Percentiles rank a stretch among this genome's conserved stretches.
Conservation (phyloP, 164 flowering plant genomes). For the Akebia trifoliata region DNA sequence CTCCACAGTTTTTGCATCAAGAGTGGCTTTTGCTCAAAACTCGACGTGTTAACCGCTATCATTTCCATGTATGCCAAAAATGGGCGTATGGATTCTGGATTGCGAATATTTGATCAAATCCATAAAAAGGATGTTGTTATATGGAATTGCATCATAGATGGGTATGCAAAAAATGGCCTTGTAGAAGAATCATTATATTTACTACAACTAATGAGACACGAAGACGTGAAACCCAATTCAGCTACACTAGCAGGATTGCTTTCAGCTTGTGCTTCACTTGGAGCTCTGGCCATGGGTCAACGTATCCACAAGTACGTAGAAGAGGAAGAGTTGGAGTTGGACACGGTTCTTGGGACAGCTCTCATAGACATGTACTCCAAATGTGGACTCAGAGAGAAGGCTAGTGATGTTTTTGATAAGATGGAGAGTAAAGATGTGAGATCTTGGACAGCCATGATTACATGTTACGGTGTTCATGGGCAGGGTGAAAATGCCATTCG, state of each 20-base stretch:
- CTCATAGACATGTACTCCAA: slow-evolving; percentile 43
- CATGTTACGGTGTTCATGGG: slow-evolving; percentile 42
- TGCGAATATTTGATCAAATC: slow-evolving; percentile 25
- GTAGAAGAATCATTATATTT: slow-evolving; percentile 29
- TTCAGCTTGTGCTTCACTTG: slow-evolving; percentile 35
- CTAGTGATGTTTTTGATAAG: slow-evolving; percentile 32
- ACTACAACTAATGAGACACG: slow-evolving; percentile 27
- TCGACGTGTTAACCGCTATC: slow-evolving; percentile 33
- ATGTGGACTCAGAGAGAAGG: slow-evolving; percentile 34
- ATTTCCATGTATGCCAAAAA: slow-evolving; percentile 35
- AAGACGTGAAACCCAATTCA: slow-evolving; percentile 34
- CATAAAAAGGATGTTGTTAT: slow-evolving; percentile 31
- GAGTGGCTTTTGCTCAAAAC: slow-evolving; percentile 28
- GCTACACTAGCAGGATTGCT: slow-evolving; percentile 44
- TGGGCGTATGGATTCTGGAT: slow-evolving; percentile 23
- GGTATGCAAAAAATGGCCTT: slow-evolving; percentile 34
- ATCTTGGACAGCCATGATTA: slow-evolving; percentile 50
- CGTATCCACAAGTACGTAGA: slow-evolving; percentile 24
- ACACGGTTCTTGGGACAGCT: slow-evolving; percentile 41
- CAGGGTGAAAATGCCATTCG: slow-evolving; percentile 28
- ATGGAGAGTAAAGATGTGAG: slow-evolving; percentile 36
- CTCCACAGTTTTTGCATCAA: slow-evolving; percentile 39
- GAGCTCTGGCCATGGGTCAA: slow-evolving; percentile 22
- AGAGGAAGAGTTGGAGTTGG: slow-evolving; percentile 24
- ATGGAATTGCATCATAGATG: slow-evolving; percentile 49